These are phyloP conservation scores for Spizellomyces sp. DNA, from an alignment of 192 early-diverging fungal genomes.

Conservation along the genomic window DNA sequence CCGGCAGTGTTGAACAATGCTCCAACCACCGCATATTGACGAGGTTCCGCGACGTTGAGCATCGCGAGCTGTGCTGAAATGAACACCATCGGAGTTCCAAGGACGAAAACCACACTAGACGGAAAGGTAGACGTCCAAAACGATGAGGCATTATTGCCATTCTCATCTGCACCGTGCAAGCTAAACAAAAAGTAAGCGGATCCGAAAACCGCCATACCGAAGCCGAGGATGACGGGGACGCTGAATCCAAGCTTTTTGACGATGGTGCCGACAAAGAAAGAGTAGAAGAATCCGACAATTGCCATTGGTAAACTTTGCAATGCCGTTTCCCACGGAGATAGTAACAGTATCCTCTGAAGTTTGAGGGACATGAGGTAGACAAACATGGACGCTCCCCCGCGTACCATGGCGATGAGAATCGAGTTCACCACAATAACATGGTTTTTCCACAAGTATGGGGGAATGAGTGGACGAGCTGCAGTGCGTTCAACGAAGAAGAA, in stretches of 20 bases:
- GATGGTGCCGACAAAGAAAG: constrained; percentile 7
- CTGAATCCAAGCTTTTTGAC: background rate
- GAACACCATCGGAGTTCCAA: constrained; percentile 7
- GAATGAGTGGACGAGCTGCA: too few species aligned
- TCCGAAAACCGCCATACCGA: constrained; percentile 1
- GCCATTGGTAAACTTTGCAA: constrained; percentile 6
- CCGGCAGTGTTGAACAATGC: constrained; percentile 7
- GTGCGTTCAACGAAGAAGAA: too few species aligned
- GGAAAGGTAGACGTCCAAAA: constrained; percentile 8
- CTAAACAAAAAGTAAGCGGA: background rate
- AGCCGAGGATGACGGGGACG: background rate
- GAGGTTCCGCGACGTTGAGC: background rate
- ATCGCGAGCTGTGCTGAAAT: constrained; percentile 11
- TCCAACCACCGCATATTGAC: constrained; percentile 1
- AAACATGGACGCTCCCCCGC: constrained; percentile 5
- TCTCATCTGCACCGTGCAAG: constrained; percentile 1
- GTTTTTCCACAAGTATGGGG: too few species aligned
- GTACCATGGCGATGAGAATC: background rate
- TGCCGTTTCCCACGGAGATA: constrained; percentile 4
- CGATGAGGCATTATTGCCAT: background rate
- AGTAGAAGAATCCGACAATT: constrained; percentile 3
- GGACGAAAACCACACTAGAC: background rate
- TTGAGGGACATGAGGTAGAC: constrained; percentile 12
- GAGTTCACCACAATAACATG: too few species aligned
- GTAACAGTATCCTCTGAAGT: background rate